Percentiles rank a stretch among this genome's conserved stretches.
Evolutionary conservation across 345 rosid genomes (phyloP).

Genomic region (Murraya paniculata): DNA sequence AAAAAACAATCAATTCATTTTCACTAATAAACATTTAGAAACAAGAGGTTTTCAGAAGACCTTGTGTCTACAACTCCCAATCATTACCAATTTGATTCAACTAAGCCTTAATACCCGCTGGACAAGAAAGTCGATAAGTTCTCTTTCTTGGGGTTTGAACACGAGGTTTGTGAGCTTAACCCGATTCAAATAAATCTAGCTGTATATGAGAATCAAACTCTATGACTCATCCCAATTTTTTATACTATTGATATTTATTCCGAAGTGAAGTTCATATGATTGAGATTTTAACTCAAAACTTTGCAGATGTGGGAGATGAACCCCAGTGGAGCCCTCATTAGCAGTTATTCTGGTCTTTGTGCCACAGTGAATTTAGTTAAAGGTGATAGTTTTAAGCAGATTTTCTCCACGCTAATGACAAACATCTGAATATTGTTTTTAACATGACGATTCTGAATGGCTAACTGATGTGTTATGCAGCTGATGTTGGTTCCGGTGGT

Average conservation of each 20-base stretch:
- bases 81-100: not conserved
- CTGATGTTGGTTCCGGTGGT: slow-evolving; percentile 34
- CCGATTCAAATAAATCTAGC: not conserved
- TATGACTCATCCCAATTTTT: not conserved
- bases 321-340: slow-evolving; percentile 54
- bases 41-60: not conserved
- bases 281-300: slow-evolving; percentile 7
- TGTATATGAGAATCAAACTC: not conserved
- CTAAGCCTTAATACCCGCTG: not conserved
- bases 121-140: not conserved
- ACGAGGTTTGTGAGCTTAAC: not conserved
- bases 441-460: slow-evolving; percentile 8
- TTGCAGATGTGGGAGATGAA: slow-evolving; percentile 82
- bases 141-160: not conserved
- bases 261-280: not conserved
- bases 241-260: not conserved
- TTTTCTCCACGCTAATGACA: not conserved
- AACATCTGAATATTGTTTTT: not conserved
- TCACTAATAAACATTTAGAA: not conserved
- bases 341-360: slow-evolving; percentile 87
- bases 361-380: slow-evolving; percentile 49
- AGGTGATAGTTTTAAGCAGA: slow-evolving; percentile 37
- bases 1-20: not conserved
- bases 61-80: not conserved
- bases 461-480: slow-evolving; percentile 19